Base-by-base conservation (phyloP, 2,329 filamentous ascomycete genomes). In the Pyricularia grisea region DNA sequence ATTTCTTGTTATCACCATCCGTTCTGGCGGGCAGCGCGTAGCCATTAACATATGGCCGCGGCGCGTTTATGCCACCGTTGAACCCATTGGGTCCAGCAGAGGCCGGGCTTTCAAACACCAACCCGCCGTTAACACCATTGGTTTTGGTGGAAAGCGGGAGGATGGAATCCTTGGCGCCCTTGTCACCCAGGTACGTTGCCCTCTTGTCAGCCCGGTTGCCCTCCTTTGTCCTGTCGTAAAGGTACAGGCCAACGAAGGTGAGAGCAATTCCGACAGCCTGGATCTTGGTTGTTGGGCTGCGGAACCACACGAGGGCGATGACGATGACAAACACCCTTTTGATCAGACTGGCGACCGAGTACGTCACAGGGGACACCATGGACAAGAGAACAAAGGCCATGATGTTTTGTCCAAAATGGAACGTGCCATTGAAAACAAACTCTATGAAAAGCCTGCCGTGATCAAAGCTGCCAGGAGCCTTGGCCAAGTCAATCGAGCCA, bases 261-360 rank as follows among this genome's bases (percentile, higher is more conserved):
- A 99, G 86, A 4, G 81, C 86, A 74, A 99, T 97, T 20, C 95
- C 95, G 61, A 91, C 83, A 0, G 88, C 92, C 79, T 99, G 95
- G 20, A 96, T 79, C 20, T 84, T 85, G 5, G 92, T 97, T 36
- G 95, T 97, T 1, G 91, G 88, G 78, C 90, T 97, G 72, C 93
- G 91, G 80, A 98, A 99, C 95, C 95, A 99, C 73, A 98, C 81
- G 71, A 99, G 94, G 7, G 95, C 93, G 74, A 97, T 91, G 70
- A 95, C 87, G 74, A 99, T 97, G 75, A 99, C 94, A 76, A 97
- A 97, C 14, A 99, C 95, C 66, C 95, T 91, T 81, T 99, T 99
- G 79, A 99, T 95, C 71, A 99, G 83, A 69, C 92, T 96, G 50
- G 95, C 95, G 55, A 99, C 94, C 0, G 93, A 97, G 81, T 99